Evolutionary conservation across 1,139 yeast genomes (phyloP).

Genomic region (Hansenula anomala): DNA sequence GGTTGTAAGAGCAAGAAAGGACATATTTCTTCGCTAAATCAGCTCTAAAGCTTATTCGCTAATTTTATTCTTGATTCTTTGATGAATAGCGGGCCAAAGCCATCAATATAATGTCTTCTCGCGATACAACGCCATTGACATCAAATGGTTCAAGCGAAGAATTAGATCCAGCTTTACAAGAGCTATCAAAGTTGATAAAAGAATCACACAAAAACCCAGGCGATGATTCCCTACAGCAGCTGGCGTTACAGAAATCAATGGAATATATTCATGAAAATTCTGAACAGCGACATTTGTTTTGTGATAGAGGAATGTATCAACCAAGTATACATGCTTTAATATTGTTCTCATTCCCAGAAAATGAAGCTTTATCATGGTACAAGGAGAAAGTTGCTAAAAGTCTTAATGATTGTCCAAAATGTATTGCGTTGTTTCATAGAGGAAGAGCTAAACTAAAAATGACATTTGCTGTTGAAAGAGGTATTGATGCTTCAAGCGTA

Average conservation of each 20-base stretch:
- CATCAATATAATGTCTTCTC: background rate
- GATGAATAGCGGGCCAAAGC: too few relatives aligned
- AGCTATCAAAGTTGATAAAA: slow-evolving; percentile 20
- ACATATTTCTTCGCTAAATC: too few relatives aligned
- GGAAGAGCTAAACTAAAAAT: slow-evolving; percentile 48
- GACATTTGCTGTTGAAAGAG: slow-evolving; percentile 46
- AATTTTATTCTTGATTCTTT: too few relatives aligned
- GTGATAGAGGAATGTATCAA: slow-evolving; percentile 44
- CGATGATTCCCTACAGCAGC: slow-evolving; percentile 26
- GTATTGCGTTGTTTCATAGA: slow-evolving; percentile 46
- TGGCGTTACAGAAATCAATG: slow-evolving; percentile 26
- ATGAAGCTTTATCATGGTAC: slow-evolving; percentile 38
- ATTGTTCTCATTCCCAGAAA: slow-evolving; percentile 53
- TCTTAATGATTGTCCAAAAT: slow-evolving; percentile 44
- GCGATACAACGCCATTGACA: background rate
- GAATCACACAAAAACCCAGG: slow-evolving; percentile 24
- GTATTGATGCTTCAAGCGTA: slow-evolving; percentile 44
- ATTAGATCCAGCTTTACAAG: slow-evolving; percentile 2
- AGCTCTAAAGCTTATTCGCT: too few relatives aligned
- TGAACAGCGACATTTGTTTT: slow-evolving; percentile 43
- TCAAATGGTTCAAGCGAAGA: background rate
- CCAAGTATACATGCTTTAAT: slow-evolving; percentile 51
- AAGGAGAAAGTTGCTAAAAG: slow-evolving; percentile 35
- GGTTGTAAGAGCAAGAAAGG: too few relatives aligned
- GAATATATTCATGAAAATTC: slow-evolving; percentile 15